These are phyloP conservation scores for Xerocomus brunneocitrinus DNA, from an alignment of 768 basidiomycete species.

Conservation along the genomic window DNA sequence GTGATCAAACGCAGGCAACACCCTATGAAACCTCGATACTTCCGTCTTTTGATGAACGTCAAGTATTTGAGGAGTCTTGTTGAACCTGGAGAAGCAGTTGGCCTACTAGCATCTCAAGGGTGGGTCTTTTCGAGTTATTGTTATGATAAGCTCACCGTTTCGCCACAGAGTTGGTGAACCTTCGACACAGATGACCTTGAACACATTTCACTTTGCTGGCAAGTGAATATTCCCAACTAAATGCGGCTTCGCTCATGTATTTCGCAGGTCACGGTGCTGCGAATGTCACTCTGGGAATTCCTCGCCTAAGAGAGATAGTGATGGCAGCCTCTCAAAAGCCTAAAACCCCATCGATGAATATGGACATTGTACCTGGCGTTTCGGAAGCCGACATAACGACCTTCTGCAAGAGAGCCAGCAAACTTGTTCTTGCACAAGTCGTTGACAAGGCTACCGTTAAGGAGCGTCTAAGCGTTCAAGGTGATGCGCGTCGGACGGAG, in stretches of 20 bases:
- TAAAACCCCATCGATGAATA: conserved; percentile 95
- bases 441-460: conserved; percentile 79
- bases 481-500: conserved; percentile 65
- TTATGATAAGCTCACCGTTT: conserved; percentile 1
- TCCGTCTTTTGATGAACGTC: conserved; percentile 81
- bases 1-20: conserved; percentile 42
- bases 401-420: conserved; percentile 89
- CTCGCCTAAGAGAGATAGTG: conserved; percentile 96
- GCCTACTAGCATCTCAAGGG: conserved; percentile 95
- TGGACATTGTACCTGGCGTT: conserved; percentile 58
- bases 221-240: conserved; percentile 21
- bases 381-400: conserved; percentile 52
- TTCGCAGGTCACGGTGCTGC: conserved; percentile 92
- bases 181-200: conserved; percentile 99
- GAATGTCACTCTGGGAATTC: conserved; percentile 98
- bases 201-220: conserved; percentile 99
- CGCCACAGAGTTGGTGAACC: conserved; percentile 86
- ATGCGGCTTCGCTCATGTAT: conserved; percentile 1
- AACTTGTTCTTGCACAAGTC: conserved; percentile 82
- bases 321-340: conserved; percentile 97
- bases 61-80: conserved; percentile 92
- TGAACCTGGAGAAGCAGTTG: conserved; percentile 98
- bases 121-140: conserved; percentile 33
- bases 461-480: conserved; percentile 66
- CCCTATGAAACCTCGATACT: conserved; percentile 50